A percentile compares a stretch with the other conserved stretches of the same genome.
These are phyloP conservation scores for Aureobasidium sp. DNA, from an alignment of 2,329 filamentous ascomycete genomes.

Conservation along the genomic window DNA sequence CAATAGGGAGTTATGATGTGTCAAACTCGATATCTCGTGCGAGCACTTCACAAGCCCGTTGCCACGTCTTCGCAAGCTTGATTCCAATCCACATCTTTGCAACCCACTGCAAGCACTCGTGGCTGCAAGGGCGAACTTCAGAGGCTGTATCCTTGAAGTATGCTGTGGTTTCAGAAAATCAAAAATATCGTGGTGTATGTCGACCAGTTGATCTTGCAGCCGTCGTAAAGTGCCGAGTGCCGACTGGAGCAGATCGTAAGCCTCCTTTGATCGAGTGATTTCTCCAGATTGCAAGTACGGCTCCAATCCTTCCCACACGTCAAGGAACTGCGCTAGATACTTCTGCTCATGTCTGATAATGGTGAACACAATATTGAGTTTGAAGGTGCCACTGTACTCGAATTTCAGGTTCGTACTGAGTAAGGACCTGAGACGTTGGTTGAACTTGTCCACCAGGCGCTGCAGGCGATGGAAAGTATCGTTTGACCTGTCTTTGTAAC, in stretches of 20 bases:
- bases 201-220: background rate
- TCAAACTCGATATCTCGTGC: no score
- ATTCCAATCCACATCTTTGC: background rate
- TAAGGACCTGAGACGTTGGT: background rate
- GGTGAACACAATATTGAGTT: background rate
- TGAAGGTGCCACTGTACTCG: background rate
- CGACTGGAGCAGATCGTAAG: background rate
- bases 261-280: background rate
- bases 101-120: background rate
- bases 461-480: background rate
- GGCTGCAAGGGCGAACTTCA: background rate
- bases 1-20: background rate
- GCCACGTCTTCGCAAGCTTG: background rate
- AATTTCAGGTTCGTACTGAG: background rate
- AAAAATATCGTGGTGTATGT: background rate
- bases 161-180: background rate
- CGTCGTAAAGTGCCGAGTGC: background rate
- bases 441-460: background rate
- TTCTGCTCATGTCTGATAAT: background rate
- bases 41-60: background rate
- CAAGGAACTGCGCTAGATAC: background rate
- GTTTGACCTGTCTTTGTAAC: background rate
- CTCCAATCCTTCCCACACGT: background rate
- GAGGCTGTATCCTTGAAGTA: background rate
- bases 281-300: background rate